Evolutionary conservation across 441 rosid genomes (phyloP), one percentile per base, ranked within the genome.

Genomic region (Euphorbia celastroides): DNA sequence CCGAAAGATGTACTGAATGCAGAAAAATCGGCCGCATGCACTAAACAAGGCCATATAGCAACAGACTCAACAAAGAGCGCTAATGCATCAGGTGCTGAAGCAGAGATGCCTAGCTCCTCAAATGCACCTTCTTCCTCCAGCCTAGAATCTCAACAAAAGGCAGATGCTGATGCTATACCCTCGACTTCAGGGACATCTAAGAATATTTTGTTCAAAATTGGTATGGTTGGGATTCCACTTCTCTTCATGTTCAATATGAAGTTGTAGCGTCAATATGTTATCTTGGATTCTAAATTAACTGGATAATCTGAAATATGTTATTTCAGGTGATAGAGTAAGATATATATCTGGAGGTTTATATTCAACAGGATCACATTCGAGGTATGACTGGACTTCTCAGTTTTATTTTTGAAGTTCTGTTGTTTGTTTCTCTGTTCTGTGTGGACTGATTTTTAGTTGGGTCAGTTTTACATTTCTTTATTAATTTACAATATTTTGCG

Each of bases 321-420:
- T 81, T n/a, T 74, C 80, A 92, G 98, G 93, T 69, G 96, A 92
- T 78, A 81, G 86, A 78, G 93, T 92, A 66, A 82, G 79, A 75
- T 90, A 80, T 78, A 34, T 68, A 73, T 68, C 81, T 65, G 70
- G 85, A 63, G 80, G 81, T 72, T 67, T 80, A 60, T 79, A 79
- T 75, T 70, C 78, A 41, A 25, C 86, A 60, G 32, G 81, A 66
- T 77, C 89, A 57, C 65, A 79, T 51, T 64, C 83, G 52, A 88
- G 96, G 95, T 74, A 70, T 42, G 67, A 38, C n/a, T 34, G 42
- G 48, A 44, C 22, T 58, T 50, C 68, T 31, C 12, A 34, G 9
- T 34, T 11, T 5, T 16, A 27, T 57, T 62, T 34, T 9, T 38
- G 7, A 46, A 11, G 13, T 52, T 58, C n/a, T 26, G 34, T 0